These are phyloP conservation scores for Madurella mycetomatis DNA, from an alignment of 2,329 filamentous ascomycete genomes.

Conservation along the genomic window DNA sequence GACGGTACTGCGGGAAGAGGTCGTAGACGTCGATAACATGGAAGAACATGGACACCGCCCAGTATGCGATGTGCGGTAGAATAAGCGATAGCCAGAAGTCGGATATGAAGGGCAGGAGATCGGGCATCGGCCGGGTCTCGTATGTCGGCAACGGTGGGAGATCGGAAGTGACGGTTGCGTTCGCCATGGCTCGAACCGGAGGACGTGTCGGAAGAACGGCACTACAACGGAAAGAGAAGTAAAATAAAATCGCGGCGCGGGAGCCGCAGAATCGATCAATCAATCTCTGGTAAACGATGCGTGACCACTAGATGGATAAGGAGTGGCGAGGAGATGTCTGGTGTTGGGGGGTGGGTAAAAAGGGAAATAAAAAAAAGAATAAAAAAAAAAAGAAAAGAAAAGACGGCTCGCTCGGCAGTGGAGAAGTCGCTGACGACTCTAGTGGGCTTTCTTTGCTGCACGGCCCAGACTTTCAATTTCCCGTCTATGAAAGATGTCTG, in stretches of 20 bases:
- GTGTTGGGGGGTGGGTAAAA: too few relatives aligned
- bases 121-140: conserved; percentile 62
- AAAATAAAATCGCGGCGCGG: neutral
- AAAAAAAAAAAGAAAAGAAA: too few relatives aligned
- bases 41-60: conserved; percentile 79
- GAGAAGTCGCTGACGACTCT: conserved; percentile 7
- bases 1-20: conserved; percentile 81
- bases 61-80: conserved; percentile 80
- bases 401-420: conserved; percentile 6
- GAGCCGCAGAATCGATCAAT: conserved; percentile 5
- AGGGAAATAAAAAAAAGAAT: too few relatives aligned
- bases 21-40: conserved; percentile 83
- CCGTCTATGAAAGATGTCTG: conserved; percentile 1
- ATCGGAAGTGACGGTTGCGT: conserved; percentile 53
- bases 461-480: conserved; percentile 11
- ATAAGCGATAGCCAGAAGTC: conserved; percentile 76
- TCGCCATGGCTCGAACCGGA: conserved; percentile 38
- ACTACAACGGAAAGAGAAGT: neutral
- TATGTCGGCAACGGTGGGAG: conserved; percentile 86
- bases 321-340: conserved; percentile 5
- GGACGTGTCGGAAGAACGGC: neutral
- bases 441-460: conserved; percentile 1
- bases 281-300: neutral
- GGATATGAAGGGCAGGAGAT: conserved; percentile 71
- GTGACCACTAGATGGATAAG: conserved; percentile 2